These are phyloP conservation scores for Fusarium staphyleae DNA, from an alignment of 2,329 filamentous ascomycete species.

Conservation along the genomic window DNA sequence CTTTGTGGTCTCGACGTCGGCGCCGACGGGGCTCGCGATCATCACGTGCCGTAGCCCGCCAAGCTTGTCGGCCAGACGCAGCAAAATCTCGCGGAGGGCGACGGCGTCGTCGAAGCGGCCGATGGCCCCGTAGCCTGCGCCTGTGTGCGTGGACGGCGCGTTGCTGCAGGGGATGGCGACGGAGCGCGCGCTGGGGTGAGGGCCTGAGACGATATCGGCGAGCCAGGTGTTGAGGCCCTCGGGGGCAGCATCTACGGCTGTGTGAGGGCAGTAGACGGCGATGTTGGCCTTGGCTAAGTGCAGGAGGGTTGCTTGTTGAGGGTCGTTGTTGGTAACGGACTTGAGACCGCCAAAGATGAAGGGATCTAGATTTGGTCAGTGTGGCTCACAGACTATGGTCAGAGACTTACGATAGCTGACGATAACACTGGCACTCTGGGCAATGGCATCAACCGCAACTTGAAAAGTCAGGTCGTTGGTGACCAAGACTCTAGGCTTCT, in stretches of 20 bases:
- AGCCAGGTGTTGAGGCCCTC: conserved; percentile 94
- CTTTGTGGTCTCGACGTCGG: conserved; percentile 44
- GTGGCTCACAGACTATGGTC: neutral
- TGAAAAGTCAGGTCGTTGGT: conserved; percentile 90
- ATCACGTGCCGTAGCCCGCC: conserved; percentile 67
- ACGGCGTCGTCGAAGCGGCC: conserved; percentile 52
- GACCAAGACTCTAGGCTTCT: conserved; percentile 55
- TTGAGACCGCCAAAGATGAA: conserved; percentile 97
- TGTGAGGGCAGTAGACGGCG: conserved; percentile 95
- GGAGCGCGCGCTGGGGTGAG: conserved; percentile 48
- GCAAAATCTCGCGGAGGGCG: conserved; percentile 54
- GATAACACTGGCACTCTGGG: conserved; percentile 76
- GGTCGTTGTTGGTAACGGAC: conserved; percentile 80
- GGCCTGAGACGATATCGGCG: conserved; percentile 78
- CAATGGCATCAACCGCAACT: conserved; percentile 90
- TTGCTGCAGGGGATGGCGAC: conserved; percentile 55
- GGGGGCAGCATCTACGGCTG: conserved; percentile 86
- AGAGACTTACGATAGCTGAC: conserved; percentile 78
- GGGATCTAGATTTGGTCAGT: conserved; percentile 67
- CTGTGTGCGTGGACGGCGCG: conserved; percentile 53
- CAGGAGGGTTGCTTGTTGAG: conserved; percentile 86
- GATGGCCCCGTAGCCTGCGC: conserved; percentile 61
- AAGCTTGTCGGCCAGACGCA: conserved; percentile 68
- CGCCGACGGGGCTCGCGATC: conserved; percentile 60
- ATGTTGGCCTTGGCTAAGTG: conserved; percentile 85